A percentile compares a stretch with the other conserved stretches of the same genome.
These are phyloP conservation scores for Leptographium flavum DNA, from an alignment of 2,329 filamentous ascomycete genomes.

Conservation along the genomic window DNA sequence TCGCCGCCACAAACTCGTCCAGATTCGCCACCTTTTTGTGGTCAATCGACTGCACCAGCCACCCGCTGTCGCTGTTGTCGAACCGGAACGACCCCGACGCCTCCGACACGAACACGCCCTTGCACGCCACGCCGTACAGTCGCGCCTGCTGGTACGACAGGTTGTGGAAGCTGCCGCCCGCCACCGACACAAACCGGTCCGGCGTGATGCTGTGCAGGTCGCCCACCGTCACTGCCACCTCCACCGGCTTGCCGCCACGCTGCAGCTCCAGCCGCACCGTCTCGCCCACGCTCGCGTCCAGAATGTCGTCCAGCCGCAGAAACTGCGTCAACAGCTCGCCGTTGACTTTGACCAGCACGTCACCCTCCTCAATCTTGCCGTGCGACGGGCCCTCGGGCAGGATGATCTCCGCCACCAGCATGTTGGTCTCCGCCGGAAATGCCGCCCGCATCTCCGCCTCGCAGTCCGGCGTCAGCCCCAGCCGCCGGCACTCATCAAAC, in stretches of 20 bases:
- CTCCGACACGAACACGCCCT: constrained; percentile 91
- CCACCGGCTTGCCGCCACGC: constrained; percentile 73
- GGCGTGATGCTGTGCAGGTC: constrained; percentile 92
- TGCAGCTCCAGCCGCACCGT: constrained; percentile 73
- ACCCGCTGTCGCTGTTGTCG: constrained; percentile 79
- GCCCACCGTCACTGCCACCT: constrained; percentile 72
- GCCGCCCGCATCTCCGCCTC: constrained; percentile 70
- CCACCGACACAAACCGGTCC: constrained; percentile 87
- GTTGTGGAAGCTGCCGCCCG: constrained; percentile 88
- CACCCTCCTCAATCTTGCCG: constrained; percentile 79
- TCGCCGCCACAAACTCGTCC: constrained; percentile 77
- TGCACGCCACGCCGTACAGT: constrained; percentile 80
- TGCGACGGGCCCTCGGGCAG: constrained; percentile 82
- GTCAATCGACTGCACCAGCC: constrained; percentile 86
- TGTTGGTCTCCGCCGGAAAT: constrained; percentile 87
- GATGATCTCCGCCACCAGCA: constrained; percentile 93
- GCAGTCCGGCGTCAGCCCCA: constrained; percentile 74
- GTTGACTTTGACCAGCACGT: constrained; percentile 87
- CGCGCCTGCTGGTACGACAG: constrained; percentile 97
- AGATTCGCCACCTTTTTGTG: constrained; percentile 83
- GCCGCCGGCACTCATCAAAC: constrained; percentile 86
- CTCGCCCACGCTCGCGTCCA: constrained; percentile 74
- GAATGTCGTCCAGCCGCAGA: constrained; percentile 74
- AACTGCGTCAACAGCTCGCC: constrained; percentile 88
- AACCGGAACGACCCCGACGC: constrained; percentile 90